Percentiles rank a stretch among this genome's conserved stretches.
phyloP scores from a whole-genome alignment of 805 yeast genomes.

The Schizosaccharomyces japonicus region DNA sequence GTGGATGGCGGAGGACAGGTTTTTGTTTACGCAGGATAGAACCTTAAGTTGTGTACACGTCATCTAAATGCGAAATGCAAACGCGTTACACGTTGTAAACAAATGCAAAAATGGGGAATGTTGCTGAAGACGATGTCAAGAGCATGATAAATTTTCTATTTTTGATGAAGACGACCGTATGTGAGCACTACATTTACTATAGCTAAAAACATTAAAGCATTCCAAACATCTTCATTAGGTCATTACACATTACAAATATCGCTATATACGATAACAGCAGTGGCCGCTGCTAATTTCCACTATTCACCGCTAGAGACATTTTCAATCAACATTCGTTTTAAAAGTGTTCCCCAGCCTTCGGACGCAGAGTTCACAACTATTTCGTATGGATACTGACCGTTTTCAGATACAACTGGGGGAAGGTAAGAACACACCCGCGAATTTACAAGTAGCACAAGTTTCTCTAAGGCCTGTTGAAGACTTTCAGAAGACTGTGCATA shows the following conservation, averaged over 20 bases:
- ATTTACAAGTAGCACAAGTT: neutral
- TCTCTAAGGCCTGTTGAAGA: neutral
- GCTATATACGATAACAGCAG: too few species aligned
- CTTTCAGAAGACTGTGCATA: neutral
- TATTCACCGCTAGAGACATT: neutral
- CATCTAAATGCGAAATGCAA: neutral
- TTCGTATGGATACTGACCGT: neutral
- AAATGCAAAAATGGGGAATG: too few species aligned
- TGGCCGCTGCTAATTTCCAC: too few species aligned
- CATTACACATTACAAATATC: too few species aligned
- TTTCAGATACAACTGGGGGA: slow-evolving; percentile 1
- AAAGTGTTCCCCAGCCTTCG: neutral
- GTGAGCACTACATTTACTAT: too few species aligned
- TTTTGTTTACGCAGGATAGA: neutral
- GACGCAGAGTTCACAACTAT: neutral
- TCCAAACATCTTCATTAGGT: too few species aligned
- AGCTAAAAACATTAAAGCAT: too few species aligned
- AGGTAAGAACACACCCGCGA: neutral
- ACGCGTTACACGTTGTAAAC: neutral
- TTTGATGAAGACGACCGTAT: too few species aligned
- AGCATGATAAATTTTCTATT: too few species aligned
- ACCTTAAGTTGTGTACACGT: neutral
- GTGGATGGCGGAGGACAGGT: neutral
- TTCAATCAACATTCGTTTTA: slow-evolving; percentile 1
- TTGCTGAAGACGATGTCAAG: too few species aligned